phyloP scores from a whole-genome alignment of 208 protist species.

The Leishmania aethiopica region DNA sequence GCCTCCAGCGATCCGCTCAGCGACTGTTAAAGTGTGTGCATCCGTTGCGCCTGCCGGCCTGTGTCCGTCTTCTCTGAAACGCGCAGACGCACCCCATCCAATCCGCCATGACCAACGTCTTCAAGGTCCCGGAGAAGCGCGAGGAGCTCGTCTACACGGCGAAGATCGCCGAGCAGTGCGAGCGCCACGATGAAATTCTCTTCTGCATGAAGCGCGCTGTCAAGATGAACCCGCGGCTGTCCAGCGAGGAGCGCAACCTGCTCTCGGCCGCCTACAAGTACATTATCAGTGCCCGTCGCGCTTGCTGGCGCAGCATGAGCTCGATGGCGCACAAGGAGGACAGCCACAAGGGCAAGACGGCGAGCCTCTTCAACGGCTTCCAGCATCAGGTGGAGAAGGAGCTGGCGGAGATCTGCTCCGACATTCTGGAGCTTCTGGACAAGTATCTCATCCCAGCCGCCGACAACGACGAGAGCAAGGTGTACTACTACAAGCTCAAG shows the following conservation, averaged over 20 bases:
- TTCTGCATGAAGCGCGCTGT: conserved; percentile 98
- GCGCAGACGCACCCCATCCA: background rate
- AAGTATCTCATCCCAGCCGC: conserved; percentile 94
- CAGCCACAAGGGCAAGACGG: conserved; percentile 87
- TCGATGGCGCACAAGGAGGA: conserved; percentile 97
- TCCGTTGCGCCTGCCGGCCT: background rate
- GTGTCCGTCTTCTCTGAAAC: background rate
- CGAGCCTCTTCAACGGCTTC: conserved; percentile 95
- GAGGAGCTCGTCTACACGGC: conserved; percentile 96
- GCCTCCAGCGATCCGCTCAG: background rate
- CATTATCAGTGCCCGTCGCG: conserved; percentile 98
- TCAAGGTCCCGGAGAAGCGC: conserved; percentile 87
- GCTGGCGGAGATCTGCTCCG: conserved; percentile 96
- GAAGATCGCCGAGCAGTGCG: conserved; percentile 98
- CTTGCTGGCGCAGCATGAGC: conserved; percentile 98
- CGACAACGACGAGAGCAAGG: conserved; percentile 82
- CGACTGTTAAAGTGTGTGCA: background rate
- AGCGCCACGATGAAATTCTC: conserved; percentile 99
- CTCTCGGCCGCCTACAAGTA: conserved; percentile 99
- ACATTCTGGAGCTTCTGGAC: conserved; percentile 96
- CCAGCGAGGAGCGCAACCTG: conserved; percentile 99
- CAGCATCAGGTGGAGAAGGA: conserved; percentile 97
- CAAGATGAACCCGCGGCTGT: conserved; percentile 93
- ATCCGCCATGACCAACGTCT: conserved; percentile 39
- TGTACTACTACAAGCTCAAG: conserved; percentile 97